Percentiles rank a stretch among this genome's conserved stretches.
Evolutionary conservation across 1,284 basidiomycete genomes (phyloP).

Genomic region (Rhodotorula sp.): DNA sequence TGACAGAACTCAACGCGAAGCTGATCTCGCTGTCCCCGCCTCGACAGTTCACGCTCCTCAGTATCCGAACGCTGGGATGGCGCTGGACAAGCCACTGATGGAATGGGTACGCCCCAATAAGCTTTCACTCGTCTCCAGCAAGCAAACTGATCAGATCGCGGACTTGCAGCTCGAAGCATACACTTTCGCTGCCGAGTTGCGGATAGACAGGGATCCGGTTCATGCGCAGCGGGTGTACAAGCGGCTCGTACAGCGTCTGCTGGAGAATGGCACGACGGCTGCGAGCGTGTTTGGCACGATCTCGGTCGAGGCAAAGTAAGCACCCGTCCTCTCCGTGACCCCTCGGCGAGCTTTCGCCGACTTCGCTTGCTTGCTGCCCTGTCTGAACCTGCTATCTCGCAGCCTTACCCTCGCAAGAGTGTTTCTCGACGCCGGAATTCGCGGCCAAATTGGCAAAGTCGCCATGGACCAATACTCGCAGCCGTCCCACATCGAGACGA

Average conservation of each 20-base stretch:
- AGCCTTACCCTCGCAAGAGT: constrained; percentile 71
- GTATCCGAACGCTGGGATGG: constrained; percentile 78
- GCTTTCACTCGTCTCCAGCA: constrained; percentile 19
- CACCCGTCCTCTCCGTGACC: neutral
- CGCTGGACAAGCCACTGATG: constrained; percentile 73
- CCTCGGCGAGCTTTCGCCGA: neutral
- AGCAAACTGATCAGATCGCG: constrained; percentile 48
- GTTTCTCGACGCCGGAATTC: constrained; percentile 68
- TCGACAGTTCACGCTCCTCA: constrained; percentile 76
- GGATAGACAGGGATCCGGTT: constrained; percentile 65
- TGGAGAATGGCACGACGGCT: constrained; percentile 70
- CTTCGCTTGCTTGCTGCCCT: neutral
- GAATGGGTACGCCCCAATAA: constrained; percentile 60
- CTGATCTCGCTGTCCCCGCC: neutral
- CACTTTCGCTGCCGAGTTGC: constrained; percentile 68
- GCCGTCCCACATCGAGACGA: constrained; percentile 60
- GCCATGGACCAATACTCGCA: constrained; percentile 29
- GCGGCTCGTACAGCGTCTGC: constrained; percentile 62
- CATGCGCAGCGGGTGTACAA: constrained; percentile 63
- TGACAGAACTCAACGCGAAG: no score
- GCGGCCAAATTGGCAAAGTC: constrained; percentile 77
- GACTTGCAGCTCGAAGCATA: constrained; percentile 27
- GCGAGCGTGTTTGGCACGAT: constrained; percentile 78
- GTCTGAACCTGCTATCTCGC: neutral
- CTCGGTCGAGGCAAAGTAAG: constrained; percentile 72